phyloP scores from a whole-genome alignment of 345 rosid genomes.

The Zanthoxylum bungeanum region DNA sequence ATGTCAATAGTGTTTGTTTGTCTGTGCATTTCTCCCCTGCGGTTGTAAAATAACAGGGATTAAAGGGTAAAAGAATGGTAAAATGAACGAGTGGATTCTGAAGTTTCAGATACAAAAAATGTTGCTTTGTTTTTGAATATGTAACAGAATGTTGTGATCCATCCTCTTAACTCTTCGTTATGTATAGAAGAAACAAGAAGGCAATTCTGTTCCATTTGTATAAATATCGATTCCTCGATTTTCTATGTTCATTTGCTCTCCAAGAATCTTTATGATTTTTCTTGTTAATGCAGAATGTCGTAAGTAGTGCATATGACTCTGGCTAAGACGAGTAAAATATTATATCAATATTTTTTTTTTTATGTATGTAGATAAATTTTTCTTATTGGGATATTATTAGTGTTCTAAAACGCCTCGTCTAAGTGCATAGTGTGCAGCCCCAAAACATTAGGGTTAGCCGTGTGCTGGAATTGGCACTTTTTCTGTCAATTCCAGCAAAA shows the following conservation, averaged over 20 bases:
- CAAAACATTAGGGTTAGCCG: no score
- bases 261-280: not conserved
- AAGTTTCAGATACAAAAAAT: constrained; percentile 22
- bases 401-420: no score
- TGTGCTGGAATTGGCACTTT: no score
- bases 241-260: not conserved
- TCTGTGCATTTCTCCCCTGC: constrained; percentile 23
- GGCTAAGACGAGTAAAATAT: no score
- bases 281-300: no score
- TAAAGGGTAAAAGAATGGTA: constrained; percentile 19
- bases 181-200: constrained; percentile 34
- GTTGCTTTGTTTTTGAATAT: constrained; percentile 21
- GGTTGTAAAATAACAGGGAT: constrained; percentile 50
- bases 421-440: no score
- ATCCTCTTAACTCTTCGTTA: not conserved
- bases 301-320: no score
- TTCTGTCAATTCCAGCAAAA: no score
- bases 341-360: no score
- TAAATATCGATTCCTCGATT: not conserved
- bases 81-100: constrained; percentile 10
- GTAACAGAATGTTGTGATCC: constrained; percentile 27
- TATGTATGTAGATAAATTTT: no score
- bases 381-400: no score
- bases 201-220: constrained; percentile 6
- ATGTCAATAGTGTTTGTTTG: constrained; percentile 27